Evolutionary conservation across 352 stramenopile genomes (phyloP), one percentile per base, ranked within the genome.

Genomic region (Globisporangium barbulae): DNA sequence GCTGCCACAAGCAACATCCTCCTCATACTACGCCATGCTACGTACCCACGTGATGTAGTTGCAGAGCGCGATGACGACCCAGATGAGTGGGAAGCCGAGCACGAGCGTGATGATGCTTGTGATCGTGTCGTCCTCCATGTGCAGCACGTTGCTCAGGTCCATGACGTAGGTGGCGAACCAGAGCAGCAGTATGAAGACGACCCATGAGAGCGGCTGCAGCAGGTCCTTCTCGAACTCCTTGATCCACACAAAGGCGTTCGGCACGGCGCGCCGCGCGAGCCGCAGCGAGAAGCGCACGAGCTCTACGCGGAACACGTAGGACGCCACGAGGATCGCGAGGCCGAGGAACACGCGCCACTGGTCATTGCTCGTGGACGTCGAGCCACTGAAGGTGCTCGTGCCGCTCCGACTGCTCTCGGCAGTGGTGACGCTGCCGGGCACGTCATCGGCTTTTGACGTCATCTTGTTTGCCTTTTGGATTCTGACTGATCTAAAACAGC

Each of bases 201-300:
- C 79, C 82, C 84, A 95, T 0, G 86, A 90, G 0, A 95, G 70
- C 47, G 86, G 86, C 35, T 74, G 71, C 58, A 91, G 53, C 25
- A 95, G 69, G 64, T 78, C 88, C 60, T 93, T 93, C 64, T 95
- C 86, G 62, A 95, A 93, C 73, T 95, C 81, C 41, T 86, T 82
- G 53, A 95, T 75, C 79, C 80, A 93, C n/a, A 82, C 75, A 53
- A 85, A 75, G 31, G 84, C 69, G 44, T 72, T 71, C 2, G 84
- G 82, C 21, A 89, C 35, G 22, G 81, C 75, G 19, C 86, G 84
- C n/a, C 82, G 75, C 63, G 69, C 71, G 8, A 95, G 69, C 15
- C 77, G 78, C 53, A 95, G 71, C 45, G 78, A 84, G 66, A 93
- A 90, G 28, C 81, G 84, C 45, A 95, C 81, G 31, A 90, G 63